These are phyloP conservation scores for Aspergillus arachidicola DNA, from an alignment of 2,329 filamentous ascomycete species.

Conservation along the genomic window DNA sequence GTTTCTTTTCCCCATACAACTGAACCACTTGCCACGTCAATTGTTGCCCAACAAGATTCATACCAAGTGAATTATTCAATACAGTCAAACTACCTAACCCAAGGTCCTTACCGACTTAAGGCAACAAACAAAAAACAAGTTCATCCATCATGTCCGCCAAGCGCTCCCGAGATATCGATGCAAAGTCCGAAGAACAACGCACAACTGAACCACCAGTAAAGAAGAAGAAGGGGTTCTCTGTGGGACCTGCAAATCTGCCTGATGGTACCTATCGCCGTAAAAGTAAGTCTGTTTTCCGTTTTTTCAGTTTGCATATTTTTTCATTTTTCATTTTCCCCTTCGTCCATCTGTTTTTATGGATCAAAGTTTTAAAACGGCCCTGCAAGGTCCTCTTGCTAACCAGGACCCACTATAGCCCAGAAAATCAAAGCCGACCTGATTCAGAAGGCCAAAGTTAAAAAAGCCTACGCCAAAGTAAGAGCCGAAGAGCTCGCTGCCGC, in stretches of 20 bases:
- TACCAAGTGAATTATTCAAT: neutral
- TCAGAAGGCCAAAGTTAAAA: constrained; percentile 89
- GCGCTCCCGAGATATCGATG: constrained; percentile 54
- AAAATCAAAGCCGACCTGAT: constrained; percentile 91
- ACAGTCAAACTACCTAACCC: neutral
- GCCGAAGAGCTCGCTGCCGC: constrained; percentile 54
- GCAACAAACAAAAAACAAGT: neutral
- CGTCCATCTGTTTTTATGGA: too few relatives aligned
- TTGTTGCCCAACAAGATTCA: constrained; percentile 16
- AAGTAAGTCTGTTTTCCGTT: constrained; percentile 44
- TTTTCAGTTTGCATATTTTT: neutral
- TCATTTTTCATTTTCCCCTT: neutral
- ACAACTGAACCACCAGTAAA: constrained; percentile 41
- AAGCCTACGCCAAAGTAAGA: constrained; percentile 87
- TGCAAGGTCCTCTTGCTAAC: constrained; percentile 1
- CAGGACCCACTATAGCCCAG: constrained; percentile 59
- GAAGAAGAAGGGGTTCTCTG: constrained; percentile 74
- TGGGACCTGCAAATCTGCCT: constrained; percentile 87
- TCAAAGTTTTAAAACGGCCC: neutral
- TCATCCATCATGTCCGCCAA: constrained; percentile 60
- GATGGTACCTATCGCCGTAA: constrained; percentile 88
- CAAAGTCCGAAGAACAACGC: constrained; percentile 51
- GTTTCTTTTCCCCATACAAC: constrained; percentile 17
- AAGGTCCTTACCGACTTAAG: neutral
- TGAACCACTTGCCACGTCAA: constrained; percentile 9